These are phyloP conservation scores for Botryotinia convoluta DNA, from an alignment of 2,329 filamentous ascomycete genomes.

Conservation along the genomic window DNA sequence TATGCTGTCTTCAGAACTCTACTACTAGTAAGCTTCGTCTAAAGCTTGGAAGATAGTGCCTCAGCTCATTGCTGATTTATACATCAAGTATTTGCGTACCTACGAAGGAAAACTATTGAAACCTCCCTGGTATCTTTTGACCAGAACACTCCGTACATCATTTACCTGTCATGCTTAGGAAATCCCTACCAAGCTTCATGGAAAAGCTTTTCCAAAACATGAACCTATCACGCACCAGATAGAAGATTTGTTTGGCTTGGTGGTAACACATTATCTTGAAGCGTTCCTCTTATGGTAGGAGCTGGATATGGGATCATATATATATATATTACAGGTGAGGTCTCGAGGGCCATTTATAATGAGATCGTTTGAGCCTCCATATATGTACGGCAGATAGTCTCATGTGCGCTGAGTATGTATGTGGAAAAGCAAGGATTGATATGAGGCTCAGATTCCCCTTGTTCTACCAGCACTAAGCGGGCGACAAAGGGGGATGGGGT, in stretches of 20 bases:
- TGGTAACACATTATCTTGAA: background rate
- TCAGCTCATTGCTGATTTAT: background rate
- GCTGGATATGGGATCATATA: background rate
- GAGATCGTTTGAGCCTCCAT: background rate
- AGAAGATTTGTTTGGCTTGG: background rate
- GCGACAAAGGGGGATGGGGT: background rate
- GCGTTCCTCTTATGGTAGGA: background rate
- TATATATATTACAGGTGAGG: background rate
- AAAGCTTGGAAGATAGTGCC: background rate
- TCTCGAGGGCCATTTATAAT: background rate
- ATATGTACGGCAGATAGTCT: background rate
- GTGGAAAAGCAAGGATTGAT: background rate
- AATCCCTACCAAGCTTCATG: background rate
- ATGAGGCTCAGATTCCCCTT: background rate
- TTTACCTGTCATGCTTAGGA: background rate
- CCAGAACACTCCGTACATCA: background rate
- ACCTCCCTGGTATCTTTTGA: background rate
- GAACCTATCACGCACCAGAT: background rate
- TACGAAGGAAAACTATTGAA: background rate
- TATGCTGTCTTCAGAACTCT: background rate
- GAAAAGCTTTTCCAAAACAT: background rate
- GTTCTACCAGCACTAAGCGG: background rate
- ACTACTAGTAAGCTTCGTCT: fast-evolving
- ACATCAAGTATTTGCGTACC: background rate
- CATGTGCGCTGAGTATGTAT: background rate